Conservation (phyloP, 768 basidiomycete species). For the Leccinum longicurvipes region DNA sequence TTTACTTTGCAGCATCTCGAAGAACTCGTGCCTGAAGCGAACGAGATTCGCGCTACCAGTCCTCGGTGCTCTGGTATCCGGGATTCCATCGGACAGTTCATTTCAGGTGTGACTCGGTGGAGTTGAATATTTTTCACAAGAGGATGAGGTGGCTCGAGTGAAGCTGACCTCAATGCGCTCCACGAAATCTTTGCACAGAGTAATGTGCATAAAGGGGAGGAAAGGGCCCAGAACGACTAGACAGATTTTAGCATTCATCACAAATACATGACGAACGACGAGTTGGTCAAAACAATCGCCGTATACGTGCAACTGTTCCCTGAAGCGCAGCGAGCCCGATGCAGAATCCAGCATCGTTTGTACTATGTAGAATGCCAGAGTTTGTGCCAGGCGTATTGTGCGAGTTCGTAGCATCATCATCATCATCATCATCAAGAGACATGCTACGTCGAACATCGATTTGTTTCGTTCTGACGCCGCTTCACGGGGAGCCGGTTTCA, state of each 20-base stretch:
- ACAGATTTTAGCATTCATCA: slow-evolving; percentile 1
- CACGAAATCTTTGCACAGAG: not conserved
- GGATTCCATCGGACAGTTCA: slow-evolving; percentile 29
- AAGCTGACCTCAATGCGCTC: not conserved
- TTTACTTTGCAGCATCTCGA: slow-evolving; percentile 43
- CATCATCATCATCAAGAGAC: not conserved
- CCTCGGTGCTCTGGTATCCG: slow-evolving; percentile 49
- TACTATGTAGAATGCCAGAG: slow-evolving; percentile 53
- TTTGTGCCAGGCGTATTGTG: slow-evolving; percentile 41
- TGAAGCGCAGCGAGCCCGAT: slow-evolving; percentile 3
- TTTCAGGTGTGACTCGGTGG: slow-evolving; percentile 16
- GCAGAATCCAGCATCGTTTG: slow-evolving; percentile 47
- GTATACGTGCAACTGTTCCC: not conserved
- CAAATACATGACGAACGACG: not conserved
- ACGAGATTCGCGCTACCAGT: slow-evolving; percentile 51
- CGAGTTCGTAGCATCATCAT: not conserved
- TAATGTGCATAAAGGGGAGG: not conserved
- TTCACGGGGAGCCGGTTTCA: too few species aligned
- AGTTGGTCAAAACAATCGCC: slow-evolving; percentile 8
- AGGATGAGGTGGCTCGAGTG: not conserved
- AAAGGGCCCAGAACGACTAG: not conserved
- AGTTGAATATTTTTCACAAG: not conserved
- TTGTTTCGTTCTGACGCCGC: too few species aligned
- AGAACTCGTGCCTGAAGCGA: slow-evolving; percentile 54
- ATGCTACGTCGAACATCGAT: too few species aligned